These are phyloP conservation scores for Colletotrichum sp. DNA, from an alignment of 2,329 filamentous ascomycete species.

Conservation along the genomic window DNA sequence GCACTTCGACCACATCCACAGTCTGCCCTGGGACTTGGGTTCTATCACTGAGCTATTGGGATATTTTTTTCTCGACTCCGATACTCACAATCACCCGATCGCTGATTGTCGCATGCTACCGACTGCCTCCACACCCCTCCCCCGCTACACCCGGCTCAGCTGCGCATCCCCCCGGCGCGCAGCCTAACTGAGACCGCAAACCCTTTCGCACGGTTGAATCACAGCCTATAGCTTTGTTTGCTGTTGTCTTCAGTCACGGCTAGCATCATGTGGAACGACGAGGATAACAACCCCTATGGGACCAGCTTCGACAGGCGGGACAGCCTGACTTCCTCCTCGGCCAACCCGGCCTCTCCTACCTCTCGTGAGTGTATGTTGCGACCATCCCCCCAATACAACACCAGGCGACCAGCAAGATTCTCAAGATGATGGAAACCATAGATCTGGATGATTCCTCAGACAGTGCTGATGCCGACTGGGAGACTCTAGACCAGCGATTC, in stretches of 20 bases:
- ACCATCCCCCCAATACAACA: background rate
- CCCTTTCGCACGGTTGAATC: conserved; percentile 1
- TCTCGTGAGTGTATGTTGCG: conserved; percentile 48
- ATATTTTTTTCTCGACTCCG: background rate
- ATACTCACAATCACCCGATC: background rate
- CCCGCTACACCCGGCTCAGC: conserved; percentile 18
- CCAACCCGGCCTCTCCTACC: conserved; percentile 68
- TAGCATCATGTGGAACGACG: conserved; percentile 92
- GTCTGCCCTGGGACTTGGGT: background rate
- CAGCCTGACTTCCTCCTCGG: conserved; percentile 72
- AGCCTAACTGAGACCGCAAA: conserved; percentile 13
- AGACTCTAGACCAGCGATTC: conserved; percentile 58
- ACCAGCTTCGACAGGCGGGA: conserved; percentile 88
- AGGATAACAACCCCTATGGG: conserved; percentile 97
- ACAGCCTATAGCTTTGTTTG: conserved; percentile 10
- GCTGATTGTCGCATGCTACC: background rate
- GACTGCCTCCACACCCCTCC: conserved; percentile 16
- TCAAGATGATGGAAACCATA: conserved; percentile 43
- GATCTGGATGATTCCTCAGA: conserved; percentile 36
- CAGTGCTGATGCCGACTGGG: conserved; percentile 51
- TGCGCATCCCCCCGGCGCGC: conserved; percentile 16
- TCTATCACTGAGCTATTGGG: background rate
- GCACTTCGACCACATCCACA: background rate
- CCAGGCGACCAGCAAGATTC: conserved; percentile 1
- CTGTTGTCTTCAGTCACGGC: background rate